Evolutionary conservation across 148 eudicot genomes (phyloP).

Genomic region (Selenicereus undatus): DNA sequence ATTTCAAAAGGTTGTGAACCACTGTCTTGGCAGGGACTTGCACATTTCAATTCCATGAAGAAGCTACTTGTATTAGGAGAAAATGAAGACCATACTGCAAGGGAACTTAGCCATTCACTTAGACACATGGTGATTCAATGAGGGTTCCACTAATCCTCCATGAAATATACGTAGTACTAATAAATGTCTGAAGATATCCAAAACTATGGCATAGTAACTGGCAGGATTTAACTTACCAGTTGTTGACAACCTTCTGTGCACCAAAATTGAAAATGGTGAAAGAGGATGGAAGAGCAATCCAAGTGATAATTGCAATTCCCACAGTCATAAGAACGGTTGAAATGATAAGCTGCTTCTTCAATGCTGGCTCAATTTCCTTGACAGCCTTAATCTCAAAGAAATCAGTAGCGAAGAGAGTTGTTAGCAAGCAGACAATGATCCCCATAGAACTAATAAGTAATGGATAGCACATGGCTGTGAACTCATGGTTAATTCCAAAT

Average conservation of each 20-base stretch:
- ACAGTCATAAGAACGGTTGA: slow-evolving; percentile 75
- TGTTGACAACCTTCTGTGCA: slow-evolving; percentile 65
- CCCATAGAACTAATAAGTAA: slow-evolving; percentile 72
- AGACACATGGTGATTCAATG: background rate
- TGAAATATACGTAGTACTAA: background rate
- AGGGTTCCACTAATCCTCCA: no score
- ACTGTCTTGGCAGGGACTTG: no score
- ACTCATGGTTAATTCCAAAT: slow-evolving; percentile 72
- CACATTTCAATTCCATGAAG: no score
- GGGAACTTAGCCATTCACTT: background rate
- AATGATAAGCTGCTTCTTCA: slow-evolving; percentile 75
- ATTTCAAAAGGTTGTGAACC: no score
- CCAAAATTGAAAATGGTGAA: slow-evolving; percentile 85
- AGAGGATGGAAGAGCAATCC: slow-evolving; percentile 65
- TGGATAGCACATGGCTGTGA: slow-evolving; percentile 76
- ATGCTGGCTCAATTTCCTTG: slow-evolving; percentile 68
- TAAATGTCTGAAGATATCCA: no score
- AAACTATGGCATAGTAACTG: no score
- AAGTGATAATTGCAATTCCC: slow-evolving; percentile 62
- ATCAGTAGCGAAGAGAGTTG: slow-evolving; percentile 78
- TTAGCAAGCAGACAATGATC: slow-evolving; percentile 73
- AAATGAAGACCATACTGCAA: background rate
- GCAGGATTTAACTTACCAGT: slow-evolving; percentile 44
- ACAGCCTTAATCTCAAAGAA: slow-evolving; percentile 72
- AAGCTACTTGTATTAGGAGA: background rate